phyloP scores from a whole-genome alignment of 768 basidiomycete genomes.

The Suillus clintonianus region DNA sequence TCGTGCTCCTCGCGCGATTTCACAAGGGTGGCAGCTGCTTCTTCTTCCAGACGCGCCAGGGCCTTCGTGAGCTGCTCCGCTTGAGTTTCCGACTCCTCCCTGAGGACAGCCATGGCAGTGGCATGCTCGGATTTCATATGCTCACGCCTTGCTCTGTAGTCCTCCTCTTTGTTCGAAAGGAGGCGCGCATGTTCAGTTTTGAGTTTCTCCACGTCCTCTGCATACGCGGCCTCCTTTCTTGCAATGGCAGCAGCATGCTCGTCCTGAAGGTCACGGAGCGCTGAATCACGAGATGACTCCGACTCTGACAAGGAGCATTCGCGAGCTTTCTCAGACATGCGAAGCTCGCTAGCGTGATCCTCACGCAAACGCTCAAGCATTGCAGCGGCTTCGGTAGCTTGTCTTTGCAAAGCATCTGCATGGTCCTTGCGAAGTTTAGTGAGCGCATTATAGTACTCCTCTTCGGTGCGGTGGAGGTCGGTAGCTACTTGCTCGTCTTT shows the following conservation, averaged over 20 bases:
- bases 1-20: conserved; percentile 50
- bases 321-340: conserved; percentile 73
- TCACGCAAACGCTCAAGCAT: conserved; percentile 70
- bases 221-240: conserved; percentile 65
- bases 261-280: conserved; percentile 67
- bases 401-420: conserved; percentile 60
- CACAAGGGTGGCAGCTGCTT: conserved; percentile 39
- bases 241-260: conserved; percentile 68
- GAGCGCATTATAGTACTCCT: conserved; percentile 80
- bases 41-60: conserved; percentile 50
- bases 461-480: conserved; percentile 67
- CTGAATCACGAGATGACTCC: conserved; percentile 61
- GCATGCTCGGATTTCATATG: conserved; percentile 37
- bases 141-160: conserved; percentile 45
- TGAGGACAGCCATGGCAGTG: conserved; percentile 29
- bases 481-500: conserved; percentile 61
- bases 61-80: conserved; percentile 64
- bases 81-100: conserved; percentile 42
- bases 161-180: conserved; percentile 59
- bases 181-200: conserved; percentile 62
- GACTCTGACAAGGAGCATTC: conserved; percentile 77
- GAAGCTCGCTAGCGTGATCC: conserved; percentile 74
- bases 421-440: conserved; percentile 78
- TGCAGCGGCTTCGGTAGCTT: conserved; percentile 59
- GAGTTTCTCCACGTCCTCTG: conserved; percentile 64